These are phyloP conservation scores for Pestalotiopsis sp. DNA, from an alignment of 2,329 filamentous ascomycete genomes.

Conservation along the genomic window DNA sequence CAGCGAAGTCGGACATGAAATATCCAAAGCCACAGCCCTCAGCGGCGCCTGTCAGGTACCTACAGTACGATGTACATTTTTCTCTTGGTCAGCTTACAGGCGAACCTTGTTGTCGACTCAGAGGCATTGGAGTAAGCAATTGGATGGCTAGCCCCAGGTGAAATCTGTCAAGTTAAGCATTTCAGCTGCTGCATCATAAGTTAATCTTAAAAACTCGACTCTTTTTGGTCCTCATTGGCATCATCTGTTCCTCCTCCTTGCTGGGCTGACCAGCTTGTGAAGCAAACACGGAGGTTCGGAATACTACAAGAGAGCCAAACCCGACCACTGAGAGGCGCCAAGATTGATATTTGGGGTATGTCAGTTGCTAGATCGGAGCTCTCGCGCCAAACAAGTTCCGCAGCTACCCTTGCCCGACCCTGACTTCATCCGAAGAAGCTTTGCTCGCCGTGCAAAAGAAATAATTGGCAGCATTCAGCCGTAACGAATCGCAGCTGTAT, in stretches of 20 bases:
- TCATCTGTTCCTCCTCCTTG: not conserved
- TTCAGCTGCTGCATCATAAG: not conserved
- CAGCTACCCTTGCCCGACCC: constrained; percentile 4
- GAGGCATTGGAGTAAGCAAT: not conserved
- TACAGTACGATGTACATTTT: not conserved
- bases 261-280: too few relatives aligned
- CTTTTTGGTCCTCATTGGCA: not conserved
- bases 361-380: constrained; percentile 5
- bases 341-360: not conserved
- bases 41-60: not conserved
- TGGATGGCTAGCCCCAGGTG: not conserved
- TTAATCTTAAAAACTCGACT: not conserved
- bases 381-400: not conserved
- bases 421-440: constrained; percentile 1
- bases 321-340: not conserved
- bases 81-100: not conserved
- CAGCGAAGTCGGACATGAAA: not conserved
- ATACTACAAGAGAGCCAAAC: too few relatives aligned
- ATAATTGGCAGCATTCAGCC: not conserved
- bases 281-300: too few relatives aligned
- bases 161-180: not conserved
- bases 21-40: not conserved
- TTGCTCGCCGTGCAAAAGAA: not conserved
- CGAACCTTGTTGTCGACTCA: not conserved
- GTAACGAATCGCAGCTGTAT: not conserved